phyloP scores from a whole-genome alignment of 1,139 yeast species.

The Entelexis paramagnoliae region DNA sequence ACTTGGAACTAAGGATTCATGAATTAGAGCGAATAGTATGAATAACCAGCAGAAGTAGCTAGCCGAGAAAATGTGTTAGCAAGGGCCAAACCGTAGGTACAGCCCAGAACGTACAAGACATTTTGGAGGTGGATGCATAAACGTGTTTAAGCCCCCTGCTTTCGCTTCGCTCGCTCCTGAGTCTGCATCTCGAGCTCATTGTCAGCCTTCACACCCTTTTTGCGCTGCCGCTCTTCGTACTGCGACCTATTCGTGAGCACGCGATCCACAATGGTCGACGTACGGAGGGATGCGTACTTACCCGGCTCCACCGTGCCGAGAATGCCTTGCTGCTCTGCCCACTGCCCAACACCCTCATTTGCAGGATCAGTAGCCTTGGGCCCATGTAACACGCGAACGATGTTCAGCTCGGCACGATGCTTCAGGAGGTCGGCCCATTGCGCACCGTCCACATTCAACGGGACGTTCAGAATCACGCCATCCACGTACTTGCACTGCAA shows the following conservation, averaged over 20 bases:
- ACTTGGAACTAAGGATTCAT: too few relatives aligned
- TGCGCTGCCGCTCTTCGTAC: slow-evolving; percentile 68
- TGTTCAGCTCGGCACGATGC: slow-evolving; percentile 24
- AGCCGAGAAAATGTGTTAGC: too few relatives aligned
- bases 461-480: slow-evolving; percentile 61
- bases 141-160: not conserved
- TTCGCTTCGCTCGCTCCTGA: not conserved
- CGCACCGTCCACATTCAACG: slow-evolving; percentile 40
- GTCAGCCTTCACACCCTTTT: slow-evolving; percentile 59
- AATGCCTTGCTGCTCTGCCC: slow-evolving; percentile 32
- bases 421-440: slow-evolving; percentile 33
- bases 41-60: too few relatives aligned
- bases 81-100: too few relatives aligned
- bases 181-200: slow-evolving; percentile 12
- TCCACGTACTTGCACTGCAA: slow-evolving; percentile 81
- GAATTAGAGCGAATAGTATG: too few relatives aligned
- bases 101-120: too few relatives aligned
- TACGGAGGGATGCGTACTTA: slow-evolving; percentile 48
- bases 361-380: slow-evolving; percentile 38
- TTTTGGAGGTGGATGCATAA: too few relatives aligned
- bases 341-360: slow-evolving; percentile 23
- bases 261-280: slow-evolving; percentile 56
- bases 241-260: slow-evolving; percentile 55
- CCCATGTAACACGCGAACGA: slow-evolving; percentile 51
- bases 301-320: slow-evolving; percentile 44